Evolutionary conservation across 306 rosid genomes (phyloP), one percentile per base, ranked within the genome.

Genomic region (Elaeagnus macrophylla): DNA sequence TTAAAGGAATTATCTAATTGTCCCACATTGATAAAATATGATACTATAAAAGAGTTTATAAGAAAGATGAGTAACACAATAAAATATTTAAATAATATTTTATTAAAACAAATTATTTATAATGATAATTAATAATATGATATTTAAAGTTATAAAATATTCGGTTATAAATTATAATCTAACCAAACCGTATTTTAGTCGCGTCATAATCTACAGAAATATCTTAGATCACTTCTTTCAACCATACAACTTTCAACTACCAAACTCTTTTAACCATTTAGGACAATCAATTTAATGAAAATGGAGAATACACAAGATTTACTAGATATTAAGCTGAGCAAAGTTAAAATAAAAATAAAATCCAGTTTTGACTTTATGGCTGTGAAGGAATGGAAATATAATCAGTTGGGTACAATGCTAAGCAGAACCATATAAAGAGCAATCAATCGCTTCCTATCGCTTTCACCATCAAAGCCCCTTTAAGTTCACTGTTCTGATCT

Each of bases 381-480:
- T 25, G 32, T 25, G 32, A 25, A 25, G 32, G 4, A 25, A 25
- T 25, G 32, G 32, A 25, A 25, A 25, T 25, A 25, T 25, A 5
- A 25, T 25, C 32, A 1, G 32, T 25, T 25, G 15, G 19, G 17
- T 45, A 6, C 49, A 45, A 45, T 12, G 1, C 19, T 13, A 42
- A 52, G 53, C 53, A 53, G 25, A 45, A 51, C 60, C 36, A 16
- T 54, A 53, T 47, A 53, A 64, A 53, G 25, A 65, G 20, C 44
- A 64, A 25, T 25, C 38, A 53, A 57, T 58, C 56, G 68, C 76
- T 72, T 75, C 60, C 67, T 70, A 72, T 84, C 73, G 70, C 83
- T 80, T 69, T 80, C 88, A 60, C 65, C n/a, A 41, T 60, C 69
- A 65, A 71, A 69, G 64, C 69, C 57, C 64, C 44, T 73, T 62